Evolutionary conservation across 352 stramenopile genomes (phyloP).

Genomic region (Phytophthora pini): DNA sequence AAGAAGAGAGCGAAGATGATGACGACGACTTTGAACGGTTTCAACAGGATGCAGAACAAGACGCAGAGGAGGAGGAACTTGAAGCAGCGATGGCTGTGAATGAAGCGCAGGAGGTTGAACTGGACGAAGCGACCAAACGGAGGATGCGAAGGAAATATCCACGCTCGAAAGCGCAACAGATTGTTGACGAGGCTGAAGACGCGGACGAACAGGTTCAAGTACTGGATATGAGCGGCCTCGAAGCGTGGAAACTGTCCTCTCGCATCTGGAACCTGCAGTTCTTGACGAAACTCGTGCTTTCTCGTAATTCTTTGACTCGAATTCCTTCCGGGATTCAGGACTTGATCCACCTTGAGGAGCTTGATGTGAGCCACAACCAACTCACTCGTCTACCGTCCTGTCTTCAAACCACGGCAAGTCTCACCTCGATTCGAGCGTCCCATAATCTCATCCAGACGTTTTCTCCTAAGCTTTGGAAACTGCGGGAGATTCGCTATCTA

Average conservation of each 20-base stretch:
- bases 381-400: slow-evolving; percentile 67
- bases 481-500: slow-evolving; percentile 49
- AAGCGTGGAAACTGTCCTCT: slow-evolving; percentile 62
- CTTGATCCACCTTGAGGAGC: slow-evolving; percentile 52
- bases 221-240: slow-evolving; percentile 60
- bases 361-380: slow-evolving; percentile 69
- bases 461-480: slow-evolving; percentile 74
- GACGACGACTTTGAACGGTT: slow-evolving; percentile 53
- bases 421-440: slow-evolving; percentile 53
- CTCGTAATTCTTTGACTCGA: slow-evolving; percentile 56
- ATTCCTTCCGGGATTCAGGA: slow-evolving; percentile 82
- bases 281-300: slow-evolving; percentile 50
- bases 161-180: slow-evolving; percentile 63
- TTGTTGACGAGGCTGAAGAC: slow-evolving; percentile 65
- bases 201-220: slow-evolving; percentile 14
- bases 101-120: slow-evolving; percentile 26
- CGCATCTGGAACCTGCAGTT: slow-evolving; percentile 76
- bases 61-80: slow-evolving; percentile 31
- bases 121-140: slow-evolving; percentile 33
- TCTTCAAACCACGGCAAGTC: slow-evolving; percentile 64
- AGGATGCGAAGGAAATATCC: slow-evolving; percentile 47
- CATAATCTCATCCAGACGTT: slow-evolving; percentile 69
- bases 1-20: slow-evolving; percentile 34
- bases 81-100: slow-evolving; percentile 4
- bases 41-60: slow-evolving; percentile 29